Conservation (phyloP, 805 yeast species). For the Starmerella ratchasimensis region DNA sequence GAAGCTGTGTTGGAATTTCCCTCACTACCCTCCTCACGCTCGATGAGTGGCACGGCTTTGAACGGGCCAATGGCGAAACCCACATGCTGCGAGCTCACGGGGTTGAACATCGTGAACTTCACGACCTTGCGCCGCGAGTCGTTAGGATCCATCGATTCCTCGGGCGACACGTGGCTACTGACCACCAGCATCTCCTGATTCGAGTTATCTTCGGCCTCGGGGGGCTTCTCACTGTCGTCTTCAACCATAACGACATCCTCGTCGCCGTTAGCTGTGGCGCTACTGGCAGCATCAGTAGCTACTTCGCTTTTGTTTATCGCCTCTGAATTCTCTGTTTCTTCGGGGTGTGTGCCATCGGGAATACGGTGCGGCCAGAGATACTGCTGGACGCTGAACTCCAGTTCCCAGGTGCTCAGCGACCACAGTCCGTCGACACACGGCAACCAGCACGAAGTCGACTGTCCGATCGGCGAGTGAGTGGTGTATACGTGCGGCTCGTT, state of each 20-base stretch:
- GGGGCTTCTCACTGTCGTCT: too few species aligned
- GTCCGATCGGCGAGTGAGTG: slow-evolving; percentile 57
- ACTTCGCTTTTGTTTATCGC: too few species aligned
- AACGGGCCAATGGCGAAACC: slow-evolving; percentile 94
- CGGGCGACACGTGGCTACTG: slow-evolving; percentile 34
- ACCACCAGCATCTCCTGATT: slow-evolving; percentile 30
- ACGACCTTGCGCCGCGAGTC: slow-evolving; percentile 64
- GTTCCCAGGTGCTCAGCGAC: slow-evolving; percentile 84
- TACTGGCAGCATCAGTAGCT: too few species aligned
- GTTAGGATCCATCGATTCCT: slow-evolving; percentile 52
- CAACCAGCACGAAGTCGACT: slow-evolving; percentile 90
- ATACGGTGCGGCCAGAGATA: slow-evolving; percentile 39
- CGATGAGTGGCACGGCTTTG: slow-evolving; percentile 39
- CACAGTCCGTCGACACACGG: slow-evolving; percentile 86
- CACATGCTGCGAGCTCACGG: slow-evolving; percentile 84
- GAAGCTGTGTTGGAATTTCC: neutral
- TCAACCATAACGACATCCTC: too few species aligned
- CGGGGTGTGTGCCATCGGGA: too few species aligned
- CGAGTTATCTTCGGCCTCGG: too few species aligned
- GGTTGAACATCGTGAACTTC: slow-evolving; percentile 59
- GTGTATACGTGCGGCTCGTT: slow-evolving; percentile 63
- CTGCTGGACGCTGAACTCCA: slow-evolving; percentile 74
- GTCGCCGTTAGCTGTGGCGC: too few species aligned
- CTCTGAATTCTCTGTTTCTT: too few species aligned
- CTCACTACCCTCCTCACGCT: slow-evolving; percentile 2